phyloP scores from a whole-genome alignment of 192 early-diverging fungal species.

The Umbelopsis ramanniana region DNA sequence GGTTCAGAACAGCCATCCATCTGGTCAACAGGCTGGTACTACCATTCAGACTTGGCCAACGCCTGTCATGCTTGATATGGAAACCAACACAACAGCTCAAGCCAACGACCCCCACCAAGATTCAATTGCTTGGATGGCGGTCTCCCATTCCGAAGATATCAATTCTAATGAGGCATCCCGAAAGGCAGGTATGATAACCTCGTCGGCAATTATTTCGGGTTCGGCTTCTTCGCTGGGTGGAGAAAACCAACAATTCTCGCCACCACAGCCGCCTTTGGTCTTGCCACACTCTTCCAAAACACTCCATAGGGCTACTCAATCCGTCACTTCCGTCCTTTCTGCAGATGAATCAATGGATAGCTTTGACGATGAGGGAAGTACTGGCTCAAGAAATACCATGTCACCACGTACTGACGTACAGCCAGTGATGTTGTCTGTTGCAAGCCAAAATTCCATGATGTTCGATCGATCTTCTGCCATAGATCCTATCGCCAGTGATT shows the following conservation, averaged over 20 bases:
- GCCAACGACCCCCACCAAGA: not conserved
- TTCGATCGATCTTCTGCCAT: conserved; percentile 1
- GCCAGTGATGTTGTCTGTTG: not conserved
- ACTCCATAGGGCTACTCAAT: not conserved
- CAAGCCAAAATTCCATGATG: not conserved
- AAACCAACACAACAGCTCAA: not conserved
- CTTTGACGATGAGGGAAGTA: not conserved
- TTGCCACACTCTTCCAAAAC: not conserved
- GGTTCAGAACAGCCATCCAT: too few relatives aligned
- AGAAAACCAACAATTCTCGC: not conserved
- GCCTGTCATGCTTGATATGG: conserved; percentile 9
- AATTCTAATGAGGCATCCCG: not conserved
- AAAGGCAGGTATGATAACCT: not conserved
- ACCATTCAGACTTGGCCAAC: conserved; percentile 2
- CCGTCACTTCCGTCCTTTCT: not conserved
- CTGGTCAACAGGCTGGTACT: not conserved
- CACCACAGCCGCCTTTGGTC: not conserved
- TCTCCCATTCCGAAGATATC: not conserved
- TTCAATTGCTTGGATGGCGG: not conserved
- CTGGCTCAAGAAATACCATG: not conserved
- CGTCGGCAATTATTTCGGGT: conserved; percentile 15
- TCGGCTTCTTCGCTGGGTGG: not conserved
- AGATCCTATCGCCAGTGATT: conserved; percentile 1
- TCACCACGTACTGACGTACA: not conserved
- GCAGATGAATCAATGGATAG: conserved; percentile 7